Evolutionary conservation across 2,329 filamentous ascomycete species (phyloP).

Genomic region (Parafenestella ontariensis): DNA sequence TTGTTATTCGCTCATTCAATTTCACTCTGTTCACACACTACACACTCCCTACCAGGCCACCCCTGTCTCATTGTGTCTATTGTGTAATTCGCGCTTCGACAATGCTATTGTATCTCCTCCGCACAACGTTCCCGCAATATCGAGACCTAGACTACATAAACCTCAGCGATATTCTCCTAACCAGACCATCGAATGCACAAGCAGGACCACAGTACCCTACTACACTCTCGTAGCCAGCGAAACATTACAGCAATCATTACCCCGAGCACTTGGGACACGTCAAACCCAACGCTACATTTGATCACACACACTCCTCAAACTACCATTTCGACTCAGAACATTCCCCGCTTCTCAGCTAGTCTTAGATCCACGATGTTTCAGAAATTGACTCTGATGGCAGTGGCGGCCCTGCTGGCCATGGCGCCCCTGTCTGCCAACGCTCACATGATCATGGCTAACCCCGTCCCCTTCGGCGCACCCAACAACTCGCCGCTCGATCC

Average conservation of each 20-base stretch:
- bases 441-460: constrained; percentile 77
- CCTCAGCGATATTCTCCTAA: constrained; percentile 9
- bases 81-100: constrained; percentile 9
- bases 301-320: constrained; percentile 8
- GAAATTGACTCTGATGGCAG: constrained; percentile 13
- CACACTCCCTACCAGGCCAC: constrained; percentile 8
- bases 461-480: constrained; percentile 66
- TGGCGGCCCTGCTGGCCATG: constrained; percentile 50
- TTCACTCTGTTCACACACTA: constrained; percentile 20
- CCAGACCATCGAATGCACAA: constrained; percentile 16
- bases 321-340: constrained; percentile 12
- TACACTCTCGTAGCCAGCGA: neutral
- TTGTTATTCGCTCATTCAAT: constrained; percentile 22
- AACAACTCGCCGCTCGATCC: constrained; percentile 69
- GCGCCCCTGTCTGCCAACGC: constrained; percentile 64
- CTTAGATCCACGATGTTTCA: constrained; percentile 16
- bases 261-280: constrained; percentile 7
- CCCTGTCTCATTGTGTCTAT: constrained; percentile 31
- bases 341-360: constrained; percentile 5
- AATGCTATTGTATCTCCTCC: constrained; percentile 17
- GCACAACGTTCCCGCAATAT: constrained; percentile 7
- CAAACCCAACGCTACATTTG: constrained; percentile 2
- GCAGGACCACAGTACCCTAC: constrained; percentile 11
- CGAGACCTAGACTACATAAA: constrained; percentile 16
- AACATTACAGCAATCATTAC: neutral